phyloP scores from a whole-genome alignment of 176 grass and related monocot genomes.

The Cenchrus fungigraminus region DNA sequence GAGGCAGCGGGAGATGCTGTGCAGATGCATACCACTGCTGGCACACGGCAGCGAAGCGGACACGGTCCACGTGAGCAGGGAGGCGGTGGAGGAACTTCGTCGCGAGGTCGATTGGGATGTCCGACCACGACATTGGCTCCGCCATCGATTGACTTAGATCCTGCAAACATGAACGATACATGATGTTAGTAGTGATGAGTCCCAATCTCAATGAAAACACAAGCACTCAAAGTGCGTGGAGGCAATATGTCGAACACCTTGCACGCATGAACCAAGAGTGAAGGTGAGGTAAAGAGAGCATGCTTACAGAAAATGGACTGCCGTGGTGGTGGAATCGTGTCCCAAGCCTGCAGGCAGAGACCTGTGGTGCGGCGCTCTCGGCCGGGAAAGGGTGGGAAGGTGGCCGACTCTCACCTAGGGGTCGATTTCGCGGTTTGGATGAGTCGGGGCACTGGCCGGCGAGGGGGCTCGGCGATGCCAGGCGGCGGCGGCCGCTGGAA shows the following conservation, averaged over 20 bases:
- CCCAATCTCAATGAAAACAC: not conserved
- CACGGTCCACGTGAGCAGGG: not conserved
- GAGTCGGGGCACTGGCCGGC: no score
- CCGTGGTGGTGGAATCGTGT: no score
- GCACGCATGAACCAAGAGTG: no score
- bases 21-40: not conserved
- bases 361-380: no score
- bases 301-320: not conserved
- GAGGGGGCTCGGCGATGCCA: no score
- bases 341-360: no score
- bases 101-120: slow-evolving; percentile 13
- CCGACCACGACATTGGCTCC: not conserved
- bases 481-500: no score
- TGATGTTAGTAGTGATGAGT: no score
- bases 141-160: not conserved
- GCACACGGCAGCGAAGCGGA: slow-evolving; percentile 27
- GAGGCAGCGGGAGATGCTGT: not conserved
- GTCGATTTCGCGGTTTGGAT: no score
- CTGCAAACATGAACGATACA: not conserved
- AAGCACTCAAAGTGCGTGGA: not conserved
- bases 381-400: no score
- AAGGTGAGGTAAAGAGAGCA: no score
- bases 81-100: not conserved
- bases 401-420: no score
- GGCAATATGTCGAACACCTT: not conserved